phyloP scores from a whole-genome alignment of 2,329 filamentous ascomycete species.

The Pseudogymnoascus sp. region DNA sequence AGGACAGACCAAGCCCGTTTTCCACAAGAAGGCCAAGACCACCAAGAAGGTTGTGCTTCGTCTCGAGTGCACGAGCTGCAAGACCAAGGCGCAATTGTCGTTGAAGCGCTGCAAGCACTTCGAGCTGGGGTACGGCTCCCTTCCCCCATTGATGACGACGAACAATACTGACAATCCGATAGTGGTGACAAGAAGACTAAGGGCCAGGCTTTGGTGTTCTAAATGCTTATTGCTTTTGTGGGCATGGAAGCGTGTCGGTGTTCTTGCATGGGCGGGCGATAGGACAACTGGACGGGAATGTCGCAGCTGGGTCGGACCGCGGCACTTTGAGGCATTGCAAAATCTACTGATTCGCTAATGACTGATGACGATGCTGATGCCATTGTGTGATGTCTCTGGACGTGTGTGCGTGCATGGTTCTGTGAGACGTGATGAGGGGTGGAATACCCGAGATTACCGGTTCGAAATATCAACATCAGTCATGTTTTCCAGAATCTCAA shows the following conservation, averaged over 20 bases:
- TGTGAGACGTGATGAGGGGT: not conserved
- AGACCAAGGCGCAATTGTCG: slow-evolving; percentile 94
- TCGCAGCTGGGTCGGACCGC: slow-evolving; percentile 5
- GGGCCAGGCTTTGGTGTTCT: slow-evolving; percentile 99
- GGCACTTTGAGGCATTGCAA: slow-evolving; percentile 9
- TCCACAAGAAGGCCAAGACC: slow-evolving; percentile 99
- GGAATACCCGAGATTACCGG: not conserved
- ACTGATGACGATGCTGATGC: slow-evolving; percentile 7
- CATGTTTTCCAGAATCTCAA: not conserved
- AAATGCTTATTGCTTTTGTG: slow-evolving; percentile 47
- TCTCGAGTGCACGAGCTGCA: slow-evolving; percentile 95
- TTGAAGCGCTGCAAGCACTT: slow-evolving; percentile 99
- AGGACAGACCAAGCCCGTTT: slow-evolving; percentile 99
- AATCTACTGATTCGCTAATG: slow-evolving; percentile 9
- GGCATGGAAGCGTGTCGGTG: not conserved
- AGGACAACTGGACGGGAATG: slow-evolving; percentile 1
- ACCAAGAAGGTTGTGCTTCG: slow-evolving; percentile 99
- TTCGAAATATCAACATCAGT: not conserved
- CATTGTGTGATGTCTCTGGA: slow-evolving; percentile 4
- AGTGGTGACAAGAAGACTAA: slow-evolving; percentile 99
- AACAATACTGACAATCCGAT: slow-evolving; percentile 35
- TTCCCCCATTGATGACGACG: not conserved
- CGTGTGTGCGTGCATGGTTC: not conserved
- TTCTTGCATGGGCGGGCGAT: slow-evolving; percentile 6
- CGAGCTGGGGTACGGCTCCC: slow-evolving; percentile 79